phyloP scores from a whole-genome alignment of 1,139 yeast genomes.

The Suhomyces bolitotheri region DNA sequence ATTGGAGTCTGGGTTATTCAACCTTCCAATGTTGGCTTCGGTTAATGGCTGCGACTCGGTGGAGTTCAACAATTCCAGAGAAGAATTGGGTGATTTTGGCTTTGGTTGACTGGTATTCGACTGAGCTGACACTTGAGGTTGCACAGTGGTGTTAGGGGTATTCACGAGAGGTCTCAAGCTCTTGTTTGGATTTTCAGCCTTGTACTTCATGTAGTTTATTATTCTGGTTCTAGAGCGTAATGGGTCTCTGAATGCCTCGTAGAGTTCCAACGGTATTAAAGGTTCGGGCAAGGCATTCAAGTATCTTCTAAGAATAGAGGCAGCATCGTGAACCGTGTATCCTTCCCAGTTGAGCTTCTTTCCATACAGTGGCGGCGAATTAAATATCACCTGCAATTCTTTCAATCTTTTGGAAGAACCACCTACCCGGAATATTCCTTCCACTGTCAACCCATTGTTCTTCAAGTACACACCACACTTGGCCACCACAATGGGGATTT shows the following conservation, averaged over 20 bases:
- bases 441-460: conserved; percentile 70
- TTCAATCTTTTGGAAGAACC: conserved; percentile 89
- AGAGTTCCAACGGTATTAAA: conserved; percentile 73
- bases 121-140: conserved; percentile 1
- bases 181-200: conserved; percentile 45
- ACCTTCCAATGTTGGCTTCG: conserved; percentile 33
- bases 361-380: conserved; percentile 87
- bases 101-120: conserved; percentile 2
- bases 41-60: conserved; percentile 30
- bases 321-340: conserved; percentile 97
- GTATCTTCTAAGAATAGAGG: conserved; percentile 81
- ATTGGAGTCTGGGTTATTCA: conserved; percentile 18
- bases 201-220: conserved; percentile 60
- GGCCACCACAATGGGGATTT: conserved; percentile 89
- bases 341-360: conserved; percentile 88
- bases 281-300: conserved; percentile 92
- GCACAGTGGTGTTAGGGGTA: not conserved
- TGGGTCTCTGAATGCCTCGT: conserved; percentile 81
- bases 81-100: conserved; percentile 5
- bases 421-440: conserved; percentile 91
- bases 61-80: conserved; percentile 15
- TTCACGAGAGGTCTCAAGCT: conserved; percentile 16
- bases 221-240: conserved; percentile 60
- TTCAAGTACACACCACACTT: conserved; percentile 88
- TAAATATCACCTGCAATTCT: conserved; percentile 80